Evolutionary conservation across 345 rosid species (phyloP), one percentile per base, ranked within the genome.

Genomic region (Triadica sebifera): DNA sequence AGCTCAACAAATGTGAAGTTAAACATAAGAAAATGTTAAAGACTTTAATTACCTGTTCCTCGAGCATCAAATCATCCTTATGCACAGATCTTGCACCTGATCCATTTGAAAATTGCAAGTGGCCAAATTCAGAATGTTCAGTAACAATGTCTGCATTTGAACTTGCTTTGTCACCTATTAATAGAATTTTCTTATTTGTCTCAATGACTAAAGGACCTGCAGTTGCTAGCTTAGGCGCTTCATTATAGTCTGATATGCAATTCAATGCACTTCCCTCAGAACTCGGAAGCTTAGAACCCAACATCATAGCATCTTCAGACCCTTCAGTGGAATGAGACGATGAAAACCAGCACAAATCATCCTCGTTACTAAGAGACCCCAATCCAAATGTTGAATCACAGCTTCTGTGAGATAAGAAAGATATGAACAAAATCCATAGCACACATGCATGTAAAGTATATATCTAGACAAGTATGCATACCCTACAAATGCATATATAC

Each of bases 301-400:
- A 73, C 69, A 88, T 81, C 75, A 82, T 38, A 47, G 79, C 81
- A 70, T 83, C 76, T 67, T 86, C 89, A 51, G 89, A 81, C 56
- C 79, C 88, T 79, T 88, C 90, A 79, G 76, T 74, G 71, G 84
- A 82, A 79, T 77, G 85, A 50, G 86, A 78, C 2, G 34, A 29
- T 46, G 87, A 79, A 81, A 93, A 87, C 98, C 98, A 93, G 76
- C 86, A 82, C 71, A 91, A 67, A 37, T 82, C 86, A 79, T 87
- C 90, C 76, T 88, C 95, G 66, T 87, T 86, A 78, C 82, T 80
- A 46, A 91, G 86, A 76, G 87, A 83, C 58, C 84, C 92, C 80
- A 91, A 67, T 55, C 90, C 94, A 78, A 90, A 91, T 47, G 93
- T 81, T 38, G 97, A 85, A 79, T 93, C 95, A 77, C 98, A 93